These are phyloP conservation scores for Xylaria sp. DNA, from an alignment of 2,329 filamentous ascomycete genomes.

Conservation along the genomic window DNA sequence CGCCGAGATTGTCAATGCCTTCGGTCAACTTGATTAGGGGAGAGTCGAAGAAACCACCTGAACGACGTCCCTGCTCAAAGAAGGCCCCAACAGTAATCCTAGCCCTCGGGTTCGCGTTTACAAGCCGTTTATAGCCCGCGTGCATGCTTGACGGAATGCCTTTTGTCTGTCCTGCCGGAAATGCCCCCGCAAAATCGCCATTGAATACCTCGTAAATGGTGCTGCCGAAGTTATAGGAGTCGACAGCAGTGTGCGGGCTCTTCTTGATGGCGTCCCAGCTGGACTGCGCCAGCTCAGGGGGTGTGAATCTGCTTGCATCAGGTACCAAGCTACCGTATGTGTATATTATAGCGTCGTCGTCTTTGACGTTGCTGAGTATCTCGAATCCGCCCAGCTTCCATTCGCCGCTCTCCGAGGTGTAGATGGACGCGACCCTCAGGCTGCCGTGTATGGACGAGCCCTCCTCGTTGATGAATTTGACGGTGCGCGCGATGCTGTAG, in stretches of 20 bases:
- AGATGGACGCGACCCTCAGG: conserved; percentile 86
- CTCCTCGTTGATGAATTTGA: conserved; percentile 97
- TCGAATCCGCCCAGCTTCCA: conserved; percentile 98
- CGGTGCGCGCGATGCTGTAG: conserved; percentile 85
- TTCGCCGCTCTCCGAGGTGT: conserved; percentile 94
- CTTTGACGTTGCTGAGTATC: conserved; percentile 91
- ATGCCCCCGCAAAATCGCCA: conserved; percentile 78
- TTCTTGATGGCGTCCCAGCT: conserved; percentile 95
- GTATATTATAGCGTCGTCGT: conserved; percentile 94
- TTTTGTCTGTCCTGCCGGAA: conserved; percentile 87
- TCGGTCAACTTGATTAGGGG: conserved; percentile 92
- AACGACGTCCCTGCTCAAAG: conserved; percentile 85
- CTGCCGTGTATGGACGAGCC: conserved; percentile 91
- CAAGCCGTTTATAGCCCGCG: conserved; percentile 87
- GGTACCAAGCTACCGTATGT: conserved; percentile 89
- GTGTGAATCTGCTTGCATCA: conserved; percentile 83
- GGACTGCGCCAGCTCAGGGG: conserved; percentile 84
- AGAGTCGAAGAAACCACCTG: conserved; percentile 90
- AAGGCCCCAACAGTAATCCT: conserved; percentile 87
- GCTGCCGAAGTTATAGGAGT: conserved; percentile 87
- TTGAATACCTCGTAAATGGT: conserved; percentile 94
- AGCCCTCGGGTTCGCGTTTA: conserved; percentile 89
- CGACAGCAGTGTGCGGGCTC: conserved; percentile 81
- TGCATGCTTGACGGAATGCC: conserved; percentile 90
- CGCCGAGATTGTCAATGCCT: conserved; percentile 89